Percentiles rank a stretch among this genome's conserved stretches.
Evolutionary conservation across 2,329 filamentous ascomycete genomes (phyloP).

Genomic region (Daldinia sp.): DNA sequence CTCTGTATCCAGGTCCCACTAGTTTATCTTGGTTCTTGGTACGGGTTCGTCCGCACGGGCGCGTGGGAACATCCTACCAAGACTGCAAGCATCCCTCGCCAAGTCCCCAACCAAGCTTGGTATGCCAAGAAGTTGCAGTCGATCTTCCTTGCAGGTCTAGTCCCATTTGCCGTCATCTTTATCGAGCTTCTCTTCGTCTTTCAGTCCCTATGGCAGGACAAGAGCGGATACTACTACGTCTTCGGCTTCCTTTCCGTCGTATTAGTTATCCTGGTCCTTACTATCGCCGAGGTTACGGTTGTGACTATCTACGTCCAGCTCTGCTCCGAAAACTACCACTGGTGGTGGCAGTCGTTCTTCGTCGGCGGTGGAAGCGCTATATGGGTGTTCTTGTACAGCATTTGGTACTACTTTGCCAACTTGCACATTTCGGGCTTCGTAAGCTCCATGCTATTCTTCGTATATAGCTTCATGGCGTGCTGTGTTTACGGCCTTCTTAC

Average conservation of each 20-base stretch:
- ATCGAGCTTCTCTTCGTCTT: constrained; percentile 89
- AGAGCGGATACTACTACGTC: constrained; percentile 90
- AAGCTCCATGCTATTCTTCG: constrained; percentile 83
- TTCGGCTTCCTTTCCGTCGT: constrained; percentile 86
- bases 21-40: constrained; percentile 82
- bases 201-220: constrained; percentile 88
- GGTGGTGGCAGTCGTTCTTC: constrained; percentile 92
- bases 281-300: constrained; percentile 83
- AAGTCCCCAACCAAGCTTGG: constrained; percentile 79
- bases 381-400: constrained; percentile 84
- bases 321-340: constrained; percentile 85
- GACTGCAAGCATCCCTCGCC: constrained; percentile 74
- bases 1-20: constrained; percentile 86
- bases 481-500: constrained; percentile 81
- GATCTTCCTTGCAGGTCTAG: constrained; percentile 75
- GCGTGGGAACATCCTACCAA: constrained; percentile 85
- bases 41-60: constrained; percentile 72
- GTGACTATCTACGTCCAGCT: constrained; percentile 85
- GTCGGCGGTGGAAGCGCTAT: constrained; percentile 78
- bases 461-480: constrained; percentile 83
- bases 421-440: constrained; percentile 83
- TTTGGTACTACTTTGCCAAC: constrained; percentile 84
- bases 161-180: constrained; percentile 88
- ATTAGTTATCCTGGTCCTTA: constrained; percentile 74
- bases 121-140: constrained; percentile 71